Base-by-base conservation (phyloP, 805 yeast genomes). In the Kazachstania bromeliacearum region DNA sequence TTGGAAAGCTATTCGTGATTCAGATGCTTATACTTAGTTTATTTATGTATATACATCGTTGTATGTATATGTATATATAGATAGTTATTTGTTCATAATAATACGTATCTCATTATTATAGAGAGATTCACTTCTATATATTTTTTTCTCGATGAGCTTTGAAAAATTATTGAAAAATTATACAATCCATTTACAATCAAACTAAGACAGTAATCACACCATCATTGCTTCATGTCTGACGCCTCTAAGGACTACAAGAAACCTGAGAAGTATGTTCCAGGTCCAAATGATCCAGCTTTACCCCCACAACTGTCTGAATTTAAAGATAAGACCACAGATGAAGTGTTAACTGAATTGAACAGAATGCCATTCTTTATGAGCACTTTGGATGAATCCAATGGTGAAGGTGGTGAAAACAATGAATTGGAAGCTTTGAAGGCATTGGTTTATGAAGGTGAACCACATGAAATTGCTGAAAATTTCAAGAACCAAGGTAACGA, bases 401-500 rank as follows among this genome's bases (percentile, higher is more conserved):
- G 83, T 12, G 78, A 71, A 4, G 85, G 83, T 31, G 89, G 87
- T 22, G 80, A 77, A 30, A 84, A 83, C 51, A 53, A 67, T 4
- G 79, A 75, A 35, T 62, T 92, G 13, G 97, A 89, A 53, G 98
- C 98, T 0, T 67, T 92, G 39, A 80, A 79, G 53, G 89, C 95
- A 4, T 65, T 92, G 47, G 95, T 94, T 0, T 87, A 85, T 53
- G 98, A 92, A 34, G 98, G 97, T 31, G 95, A 85, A 44, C 96
- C 96, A 0, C 78, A 81, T 50, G 98, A 92, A 52, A 67, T 87
- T 24, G 96, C 96, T 4, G 68, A 74, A 17, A 88, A 87, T 52
- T 92, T 88, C 65, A 85, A 87, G 44, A 78, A 73, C 42, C 96
- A 89, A 55, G 99, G 98, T 5, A 92, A 94, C 57, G 96, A 85